Conservation (phyloP, 805 yeast species). For the Myxozyma geophila region DNA sequence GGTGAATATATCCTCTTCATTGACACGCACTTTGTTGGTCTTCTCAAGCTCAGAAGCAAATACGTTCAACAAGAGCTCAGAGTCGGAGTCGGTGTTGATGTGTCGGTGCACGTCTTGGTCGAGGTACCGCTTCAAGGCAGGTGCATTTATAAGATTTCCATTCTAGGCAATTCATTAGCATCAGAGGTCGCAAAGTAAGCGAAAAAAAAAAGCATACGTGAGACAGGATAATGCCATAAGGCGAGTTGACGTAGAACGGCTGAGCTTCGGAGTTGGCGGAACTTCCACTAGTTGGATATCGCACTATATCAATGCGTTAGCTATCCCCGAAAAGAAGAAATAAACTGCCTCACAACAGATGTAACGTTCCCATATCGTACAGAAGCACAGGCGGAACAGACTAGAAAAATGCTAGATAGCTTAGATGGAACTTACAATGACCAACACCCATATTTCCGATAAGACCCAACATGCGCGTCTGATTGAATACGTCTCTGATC, state of each 20-base stretch:
- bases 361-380: background rate
- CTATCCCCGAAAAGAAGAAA: background rate
- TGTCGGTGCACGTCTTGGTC: slow-evolving; percentile 96
- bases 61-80: slow-evolving; percentile 84
- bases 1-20: slow-evolving; percentile 82
- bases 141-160: slow-evolving; percentile 91
- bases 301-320: slow-evolving; percentile 45
- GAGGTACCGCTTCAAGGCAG: slow-evolving; percentile 72
- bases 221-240: slow-evolving; percentile 87
- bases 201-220: slow-evolving; percentile 52
- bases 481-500: slow-evolving; percentile 97
- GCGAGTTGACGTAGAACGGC: slow-evolving; percentile 96
- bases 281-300: slow-evolving; percentile 98
- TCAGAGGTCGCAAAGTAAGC: background rate
- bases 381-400: background rate
- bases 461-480: slow-evolving; percentile 71
- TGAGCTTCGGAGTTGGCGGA: slow-evolving; percentile 96
- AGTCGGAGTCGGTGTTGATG: slow-evolving; percentile 91
- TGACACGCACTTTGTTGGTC: slow-evolving; percentile 90
- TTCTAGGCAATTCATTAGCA: slow-evolving; percentile 41
- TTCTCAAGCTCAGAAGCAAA: slow-evolving; percentile 92
- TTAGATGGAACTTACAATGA: slow-evolving; percentile 50
- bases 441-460: slow-evolving; percentile 95
- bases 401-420: background rate
- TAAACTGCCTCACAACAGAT: background rate